phyloP scores from a whole-genome alignment of 2,329 filamentous ascomycete genomes.

The Ophiosphaerella korrae region DNA sequence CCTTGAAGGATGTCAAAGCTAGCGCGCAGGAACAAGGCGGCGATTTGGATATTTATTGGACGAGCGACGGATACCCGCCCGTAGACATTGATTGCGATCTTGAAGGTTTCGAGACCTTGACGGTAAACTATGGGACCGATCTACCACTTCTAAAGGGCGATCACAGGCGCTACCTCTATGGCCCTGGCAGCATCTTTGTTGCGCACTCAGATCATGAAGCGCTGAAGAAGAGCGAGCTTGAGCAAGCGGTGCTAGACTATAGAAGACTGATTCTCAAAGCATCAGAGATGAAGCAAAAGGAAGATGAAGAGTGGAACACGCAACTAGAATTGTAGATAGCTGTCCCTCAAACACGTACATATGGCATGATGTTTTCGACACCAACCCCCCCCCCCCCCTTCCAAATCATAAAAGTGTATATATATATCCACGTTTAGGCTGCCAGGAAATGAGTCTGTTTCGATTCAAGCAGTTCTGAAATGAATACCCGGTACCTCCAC shows the following conservation, averaged over 20 bases:
- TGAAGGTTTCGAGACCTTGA: conserved; percentile 81
- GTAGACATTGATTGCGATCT: conserved; percentile 81
- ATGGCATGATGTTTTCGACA: neutral
- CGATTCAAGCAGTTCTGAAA: conserved; percentile 42
- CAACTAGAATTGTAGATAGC: conserved; percentile 32
- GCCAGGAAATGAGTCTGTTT: conserved; percentile 39
- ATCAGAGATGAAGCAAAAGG: conserved; percentile 29
- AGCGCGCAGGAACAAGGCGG: conserved; percentile 54
- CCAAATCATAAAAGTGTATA: conserved; percentile 25
- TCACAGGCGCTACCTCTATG: conserved; percentile 68
- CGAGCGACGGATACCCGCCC: conserved; percentile 70
- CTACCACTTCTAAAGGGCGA: conserved; percentile 76
- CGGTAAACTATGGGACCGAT: conserved; percentile 93
- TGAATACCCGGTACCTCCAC: conserved; percentile 20
- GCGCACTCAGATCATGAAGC: conserved; percentile 87
- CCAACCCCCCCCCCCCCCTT: too few relatives aligned
- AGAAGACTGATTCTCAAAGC: conserved; percentile 56
- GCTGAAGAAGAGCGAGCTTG: conserved; percentile 74
- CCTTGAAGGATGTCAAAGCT: conserved; percentile 50
- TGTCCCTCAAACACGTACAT: neutral
- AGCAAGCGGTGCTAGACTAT: conserved; percentile 79
- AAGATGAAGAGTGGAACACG: neutral
- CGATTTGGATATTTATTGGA: conserved; percentile 66
- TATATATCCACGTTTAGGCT: conserved; percentile 45
- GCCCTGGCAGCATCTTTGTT: conserved; percentile 75